Base-by-base conservation (phyloP, 768 basidiomycete species). In the Lactifluus echinatus region DNA sequence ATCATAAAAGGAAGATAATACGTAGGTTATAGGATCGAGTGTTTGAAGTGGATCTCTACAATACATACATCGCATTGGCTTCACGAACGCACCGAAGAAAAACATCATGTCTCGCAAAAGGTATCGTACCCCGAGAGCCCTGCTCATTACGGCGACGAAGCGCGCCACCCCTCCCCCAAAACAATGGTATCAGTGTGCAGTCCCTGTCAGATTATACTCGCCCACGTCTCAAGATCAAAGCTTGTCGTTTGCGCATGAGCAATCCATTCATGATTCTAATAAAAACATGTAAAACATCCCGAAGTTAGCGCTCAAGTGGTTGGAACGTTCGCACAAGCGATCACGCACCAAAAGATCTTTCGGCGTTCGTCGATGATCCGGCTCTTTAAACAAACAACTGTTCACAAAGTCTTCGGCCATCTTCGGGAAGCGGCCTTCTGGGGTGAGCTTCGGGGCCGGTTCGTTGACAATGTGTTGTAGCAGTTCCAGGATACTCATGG, bases 381-480 rank as follows among this genome's bases (percentile, higher is more conserved):
- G 93, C 68, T 97, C 91, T 74, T 99, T 99, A 69, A 85, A 65
- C 72, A 98, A 70, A 73, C 93, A 98, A 46, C 82, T 84, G 68
- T 96, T 88, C 44, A 98, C 83, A 63, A 99, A 98, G 49, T 75
- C 75, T 64, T 91, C 89, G 23, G 89, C 87, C 67, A 85, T 81
- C 52, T 71, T 70, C 3, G 89, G 86, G 76, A 80, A 87, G 62
- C 77, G 78, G 34, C 85, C 85, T 56, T 87, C 84, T 1, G 84
- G 82, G 11, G 84, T 85, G 63, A 99, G 71, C 67, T 81, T 77
- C 40, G 96, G 96, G 26, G 96, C 95, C 56, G 95, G 93, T 73
- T 98, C 96, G 67, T 98, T 97, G 51, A 99, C 96, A 65, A 99
- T 98, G 69, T 97, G 93, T 68, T 98, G 96, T 60, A 99, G 74